phyloP scores from a whole-genome alignment of 2,329 filamentous ascomycete species.

The Fusarium sarcochroum region DNA sequence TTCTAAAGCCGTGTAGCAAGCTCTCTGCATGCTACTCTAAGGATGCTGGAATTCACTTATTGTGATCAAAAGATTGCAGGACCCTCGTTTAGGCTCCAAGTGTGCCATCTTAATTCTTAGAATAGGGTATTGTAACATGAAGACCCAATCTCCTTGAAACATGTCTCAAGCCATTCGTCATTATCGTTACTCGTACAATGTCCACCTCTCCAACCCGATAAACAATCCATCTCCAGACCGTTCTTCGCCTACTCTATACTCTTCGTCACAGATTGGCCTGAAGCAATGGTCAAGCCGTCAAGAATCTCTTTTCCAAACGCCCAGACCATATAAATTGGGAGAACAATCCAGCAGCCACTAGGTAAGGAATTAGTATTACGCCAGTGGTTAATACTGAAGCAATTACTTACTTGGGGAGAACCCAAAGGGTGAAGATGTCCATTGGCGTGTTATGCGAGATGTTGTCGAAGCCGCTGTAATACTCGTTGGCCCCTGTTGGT shows the following conservation, averaged over 20 bases:
- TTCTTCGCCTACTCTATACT: not conserved
- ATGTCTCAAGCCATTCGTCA: constrained; percentile 21
- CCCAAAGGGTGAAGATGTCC: constrained; percentile 67
- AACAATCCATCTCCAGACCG: too few species aligned
- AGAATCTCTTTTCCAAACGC: constrained; percentile 65
- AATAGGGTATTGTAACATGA: too few species aligned
- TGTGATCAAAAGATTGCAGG: not conserved
- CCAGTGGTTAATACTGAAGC: rapidly evolving
- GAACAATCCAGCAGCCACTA: constrained; percentile 69
- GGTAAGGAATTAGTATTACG: not conserved
- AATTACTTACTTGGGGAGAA: constrained; percentile 68
- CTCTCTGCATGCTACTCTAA: too few species aligned
- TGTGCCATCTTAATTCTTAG: too few species aligned
- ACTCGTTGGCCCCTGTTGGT: constrained; percentile 67
- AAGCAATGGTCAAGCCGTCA: constrained; percentile 59
- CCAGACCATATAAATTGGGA: constrained; percentile 66
- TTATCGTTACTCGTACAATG: constrained; percentile 10
- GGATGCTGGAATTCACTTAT: too few species aligned
- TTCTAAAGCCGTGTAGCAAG: too few species aligned
- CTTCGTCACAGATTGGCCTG: constrained; percentile 47
- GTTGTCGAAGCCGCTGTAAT: constrained; percentile 68
- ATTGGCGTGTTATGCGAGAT: constrained; percentile 67
- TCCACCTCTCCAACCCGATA: not conserved
- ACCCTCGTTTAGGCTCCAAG: too few species aligned
- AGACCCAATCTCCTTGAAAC: not conserved